Base-by-base conservation (phyloP, 331 rosid genomes). In the Quercus phellos region DNA sequence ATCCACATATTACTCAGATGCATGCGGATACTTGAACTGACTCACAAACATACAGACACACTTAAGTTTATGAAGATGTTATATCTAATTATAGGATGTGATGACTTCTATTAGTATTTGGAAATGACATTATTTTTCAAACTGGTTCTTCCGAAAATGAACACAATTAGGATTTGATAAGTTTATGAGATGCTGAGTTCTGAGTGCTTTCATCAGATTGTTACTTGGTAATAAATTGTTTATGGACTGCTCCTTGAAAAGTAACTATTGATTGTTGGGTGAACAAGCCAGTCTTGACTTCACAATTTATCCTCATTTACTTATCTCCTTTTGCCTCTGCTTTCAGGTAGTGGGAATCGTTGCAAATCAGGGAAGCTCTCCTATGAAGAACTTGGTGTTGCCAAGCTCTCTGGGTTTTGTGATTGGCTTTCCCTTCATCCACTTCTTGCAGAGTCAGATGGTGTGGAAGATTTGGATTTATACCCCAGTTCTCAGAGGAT, bases 371-470 rank as follows among this genome's bases (percentile, higher is more conserved):
- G 84, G 75, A 82, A 86, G 87, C 99, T 94, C 72, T 89, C 97
- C 66, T 64, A 55, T 84, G 97, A 92, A 73, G 97, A 94, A 79
- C 81, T 92, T 78, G 99, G 99, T 74, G 81, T 94, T 63, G 95
- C 97, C 82, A 94, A 94, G 84, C 90, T 94, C 68, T 87, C 97
- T 24, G 97, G 97, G 46, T 90, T 94, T 88, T 73, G 88, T 38
- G 97, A 92, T 82, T 94, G 99, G 99, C 86, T 94, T 59, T 90
- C 94, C 61, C 84, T 92, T 81, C 99, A 94, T 87, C 91, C 97
- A 74, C 84, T 94, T 72, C 51, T 82, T 79, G 88, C 81, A 10
- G 92, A 87, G 75, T 78, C 87, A 64, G 91, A 89, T 75, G 85
- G 72, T 80, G 83, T 55, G 42, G 55, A 51, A 74, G 87, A 83